These are phyloP conservation scores for Remersonia thermophila DNA, from an alignment of 2,329 filamentous ascomycete genomes.

Conservation along the genomic window DNA sequence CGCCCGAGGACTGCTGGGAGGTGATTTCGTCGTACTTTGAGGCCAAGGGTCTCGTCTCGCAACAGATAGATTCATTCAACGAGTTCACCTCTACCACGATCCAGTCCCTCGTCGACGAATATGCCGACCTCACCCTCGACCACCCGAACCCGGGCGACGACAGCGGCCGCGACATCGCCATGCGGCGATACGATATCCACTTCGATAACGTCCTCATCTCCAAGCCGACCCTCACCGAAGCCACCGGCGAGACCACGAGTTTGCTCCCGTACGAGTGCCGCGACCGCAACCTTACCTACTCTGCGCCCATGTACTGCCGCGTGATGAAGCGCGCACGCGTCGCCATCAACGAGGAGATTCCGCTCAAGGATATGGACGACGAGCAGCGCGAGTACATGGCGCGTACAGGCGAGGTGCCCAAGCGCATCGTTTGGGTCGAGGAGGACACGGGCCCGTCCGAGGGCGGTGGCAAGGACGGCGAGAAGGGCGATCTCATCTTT, in stretches of 20 bases:
- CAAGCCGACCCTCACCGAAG: constrained; percentile 82
- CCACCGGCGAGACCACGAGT: constrained; percentile 74
- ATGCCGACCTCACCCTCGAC: constrained; percentile 83
- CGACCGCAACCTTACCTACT: constrained; percentile 89
- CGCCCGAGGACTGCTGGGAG: constrained; percentile 95
- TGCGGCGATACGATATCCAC: constrained; percentile 89
- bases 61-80: constrained; percentile 97
- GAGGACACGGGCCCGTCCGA: constrained; percentile 43
- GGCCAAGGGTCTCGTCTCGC: constrained; percentile 85
- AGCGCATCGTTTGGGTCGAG: constrained; percentile 48
- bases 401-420: constrained; percentile 45
- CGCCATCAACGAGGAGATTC: constrained; percentile 62
- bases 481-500: constrained; percentile 64
- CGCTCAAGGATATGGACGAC: constrained; percentile 55
- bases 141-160: constrained; percentile 71
- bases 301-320: constrained; percentile 78
- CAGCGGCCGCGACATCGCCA: constrained; percentile 67
- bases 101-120: constrained; percentile 87
- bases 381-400: constrained; percentile 45
- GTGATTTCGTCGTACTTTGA: constrained; percentile 98
- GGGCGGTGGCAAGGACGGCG: constrained; percentile 26
- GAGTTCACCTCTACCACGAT: constrained; percentile 92
- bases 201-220: constrained; percentile 85
- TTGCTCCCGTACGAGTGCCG: constrained; percentile 91
- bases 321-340: constrained; percentile 77